Evolutionary conservation across 139 green algal genomes (phyloP).

Genomic region (Micractinium sp.): DNA sequence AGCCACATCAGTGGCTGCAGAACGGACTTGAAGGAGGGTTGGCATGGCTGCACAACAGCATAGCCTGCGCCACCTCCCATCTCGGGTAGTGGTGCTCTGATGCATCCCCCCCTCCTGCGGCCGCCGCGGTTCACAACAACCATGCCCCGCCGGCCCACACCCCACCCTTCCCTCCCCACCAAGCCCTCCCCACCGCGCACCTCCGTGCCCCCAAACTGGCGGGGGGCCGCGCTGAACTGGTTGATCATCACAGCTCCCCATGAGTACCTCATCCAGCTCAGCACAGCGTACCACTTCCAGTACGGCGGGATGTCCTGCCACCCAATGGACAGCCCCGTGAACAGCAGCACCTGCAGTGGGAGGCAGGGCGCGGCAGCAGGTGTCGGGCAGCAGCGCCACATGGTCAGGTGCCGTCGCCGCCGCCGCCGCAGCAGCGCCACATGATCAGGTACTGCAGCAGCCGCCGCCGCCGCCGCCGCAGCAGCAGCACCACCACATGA

Average conservation of each 20-base stretch:
- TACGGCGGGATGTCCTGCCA: not conserved
- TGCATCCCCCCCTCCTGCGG: no score
- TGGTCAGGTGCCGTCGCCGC: no score
- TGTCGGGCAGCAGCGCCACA: no score
- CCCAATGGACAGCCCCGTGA: not conserved
- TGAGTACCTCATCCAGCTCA: not conserved
- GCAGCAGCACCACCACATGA: no score
- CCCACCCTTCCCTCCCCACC: not conserved
- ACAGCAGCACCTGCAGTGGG: not conserved
- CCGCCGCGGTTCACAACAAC: not conserved
- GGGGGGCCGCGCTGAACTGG: not conserved
- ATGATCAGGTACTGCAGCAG: no score
- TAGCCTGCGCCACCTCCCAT: not conserved
- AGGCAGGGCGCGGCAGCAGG: no score
- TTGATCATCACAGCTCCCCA: not conserved
- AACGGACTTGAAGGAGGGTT: no score
- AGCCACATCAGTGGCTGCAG: not conserved
- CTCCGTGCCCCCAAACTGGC: not conserved
- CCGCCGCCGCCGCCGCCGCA: no score
- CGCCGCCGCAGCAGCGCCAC: no score
- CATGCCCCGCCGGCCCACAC: not conserved
- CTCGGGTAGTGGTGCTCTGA: not conserved
- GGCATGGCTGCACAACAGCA: not conserved
- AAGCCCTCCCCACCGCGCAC: not conserved
- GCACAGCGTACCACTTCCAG: not conserved